A percentile compares a stretch with the other conserved stretches of the same genome.
phyloP scores from a whole-genome alignment of 306 rosid species.

The Castanospermum australe region DNA sequence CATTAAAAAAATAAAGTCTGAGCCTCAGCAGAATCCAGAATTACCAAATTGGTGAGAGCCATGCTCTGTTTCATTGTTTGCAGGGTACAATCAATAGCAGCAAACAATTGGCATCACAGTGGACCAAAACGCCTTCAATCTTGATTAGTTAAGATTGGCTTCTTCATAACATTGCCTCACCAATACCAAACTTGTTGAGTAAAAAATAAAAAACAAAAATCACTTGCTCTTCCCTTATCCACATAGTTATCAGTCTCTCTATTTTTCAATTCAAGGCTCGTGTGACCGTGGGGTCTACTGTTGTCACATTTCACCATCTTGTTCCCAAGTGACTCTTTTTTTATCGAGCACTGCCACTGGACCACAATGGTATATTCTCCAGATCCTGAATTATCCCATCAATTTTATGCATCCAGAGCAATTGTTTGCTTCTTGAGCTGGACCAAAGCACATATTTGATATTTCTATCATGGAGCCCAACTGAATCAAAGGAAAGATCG shows the following conservation, averaged over 20 bases:
- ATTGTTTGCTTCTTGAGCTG: slow-evolving; percentile 26
- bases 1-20: neutral
- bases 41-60: slow-evolving; percentile 1
- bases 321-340: slow-evolving; percentile 4
- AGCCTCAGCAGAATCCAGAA: neutral
- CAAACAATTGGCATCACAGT: neutral
- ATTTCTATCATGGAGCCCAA: slow-evolving; percentile 36
- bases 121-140: neutral
- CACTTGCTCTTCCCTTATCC: neutral
- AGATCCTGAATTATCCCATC: slow-evolving; percentile 25
- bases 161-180: neutral
- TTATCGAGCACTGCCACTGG: slow-evolving; percentile 24
- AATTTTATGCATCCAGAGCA: slow-evolving; percentile 9
- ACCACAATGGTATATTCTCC: slow-evolving; percentile 41
- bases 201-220: neutral
- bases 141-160: neutral
- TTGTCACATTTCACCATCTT: slow-evolving; percentile 26
- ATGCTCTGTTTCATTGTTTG: neutral
- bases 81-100: neutral
- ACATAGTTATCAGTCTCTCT: neutral
- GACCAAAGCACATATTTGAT: slow-evolving; percentile 12
- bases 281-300: slow-evolving; percentile 24
- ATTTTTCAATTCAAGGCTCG: slow-evolving; percentile 14
- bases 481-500: slow-evolving; percentile 21
- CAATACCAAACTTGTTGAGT: neutral